Base-by-base conservation (phyloP, 768 basidiomycete species). In the Boletales sp. region DNA sequence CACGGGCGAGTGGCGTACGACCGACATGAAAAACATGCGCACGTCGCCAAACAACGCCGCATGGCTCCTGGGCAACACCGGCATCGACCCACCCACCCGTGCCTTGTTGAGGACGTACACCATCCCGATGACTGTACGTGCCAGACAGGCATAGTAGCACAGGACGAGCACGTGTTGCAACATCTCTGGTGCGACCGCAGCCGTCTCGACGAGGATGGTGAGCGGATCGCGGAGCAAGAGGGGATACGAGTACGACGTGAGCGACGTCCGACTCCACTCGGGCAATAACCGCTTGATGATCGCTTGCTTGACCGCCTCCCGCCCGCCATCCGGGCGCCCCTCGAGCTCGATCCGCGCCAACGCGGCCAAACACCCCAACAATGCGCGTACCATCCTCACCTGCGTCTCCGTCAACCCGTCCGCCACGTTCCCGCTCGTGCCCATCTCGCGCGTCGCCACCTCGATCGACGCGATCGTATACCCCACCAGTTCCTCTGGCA, bases 211-310 rank as follows among this genome's bases (percentile, higher is more conserved):
- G 18, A 99, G 77, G 35, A 95, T 79, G 3, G 88, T 86, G 59
- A 97, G 85, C 0, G 96, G 94, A 64, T 96, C 92, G 17, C 94
- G 81, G 3, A 91, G 80, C 13, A 98, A 82, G 0, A 97, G 72
- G 1, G 94, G 94, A 48, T 86, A 86, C 1, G 90, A 86, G 55
- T 90, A 86, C 2, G 89, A 85, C 5, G 85, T 87, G 50, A 92
- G 74, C 1, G 90, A 87, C 21, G 89, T 85, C 35, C 87, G 79
- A 58, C 87, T 93, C 91, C 92, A 94, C 68, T 95, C 93, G 1
- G 94, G 92, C 32, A 95, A 64, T 21, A 96, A 71, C 15, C 94
- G 81, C 58, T 94, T 94, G 70, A 95, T 84, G 58, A 96, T 86
- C 0, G 87, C 87, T 54, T 90, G 90, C 36, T 85, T 80, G 46